Conservation (phyloP, 2,329 filamentous ascomycete species). For the Trichophyton mentagrophytes region DNA sequence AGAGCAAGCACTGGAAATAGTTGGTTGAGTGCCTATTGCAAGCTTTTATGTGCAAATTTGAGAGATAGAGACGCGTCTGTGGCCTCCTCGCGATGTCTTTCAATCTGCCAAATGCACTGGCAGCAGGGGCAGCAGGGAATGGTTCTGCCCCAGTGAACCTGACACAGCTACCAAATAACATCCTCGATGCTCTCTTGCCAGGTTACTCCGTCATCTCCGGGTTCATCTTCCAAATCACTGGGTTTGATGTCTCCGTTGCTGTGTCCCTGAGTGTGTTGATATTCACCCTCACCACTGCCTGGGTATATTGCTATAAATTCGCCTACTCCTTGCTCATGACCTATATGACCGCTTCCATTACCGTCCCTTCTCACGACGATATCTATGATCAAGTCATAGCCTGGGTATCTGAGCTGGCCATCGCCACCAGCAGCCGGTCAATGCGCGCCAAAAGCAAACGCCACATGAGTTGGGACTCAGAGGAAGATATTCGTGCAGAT, state of each 20-base stretch:
- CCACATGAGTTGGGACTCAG: slow-evolving; percentile 41
- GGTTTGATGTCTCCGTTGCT: slow-evolving; percentile 38
- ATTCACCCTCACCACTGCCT: slow-evolving; percentile 29
- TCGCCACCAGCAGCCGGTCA: slow-evolving; percentile 39
- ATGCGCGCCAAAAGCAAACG: slow-evolving; percentile 45
- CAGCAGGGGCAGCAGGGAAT: slow-evolving; percentile 1
- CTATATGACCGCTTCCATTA: slow-evolving; percentile 35
- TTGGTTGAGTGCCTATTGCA: not conserved
- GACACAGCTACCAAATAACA: slow-evolving; percentile 31
- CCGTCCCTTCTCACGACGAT: slow-evolving; percentile 43
- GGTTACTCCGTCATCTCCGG: slow-evolving; percentile 38
- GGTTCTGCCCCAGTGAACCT: slow-evolving; percentile 8
- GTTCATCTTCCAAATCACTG: slow-evolving; percentile 30
- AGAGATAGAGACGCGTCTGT: not conserved
- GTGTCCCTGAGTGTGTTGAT: slow-evolving; percentile 33
- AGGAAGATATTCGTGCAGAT: slow-evolving; percentile 21
- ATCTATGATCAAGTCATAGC: slow-evolving; percentile 48
- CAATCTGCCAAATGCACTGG: not conserved
- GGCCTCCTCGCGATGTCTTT: slow-evolving; percentile 1
- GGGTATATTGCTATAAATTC: slow-evolving; percentile 25
- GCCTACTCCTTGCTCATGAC: slow-evolving; percentile 21
- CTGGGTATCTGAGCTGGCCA: slow-evolving; percentile 44
- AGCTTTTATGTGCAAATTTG: not conserved
- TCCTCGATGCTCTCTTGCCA: slow-evolving; percentile 40
- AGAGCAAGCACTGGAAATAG: not conserved